These are phyloP conservation scores for Irpex lacteus DNA, from an alignment of 1,284 basidiomycete species.

Conservation along the genomic window DNA sequence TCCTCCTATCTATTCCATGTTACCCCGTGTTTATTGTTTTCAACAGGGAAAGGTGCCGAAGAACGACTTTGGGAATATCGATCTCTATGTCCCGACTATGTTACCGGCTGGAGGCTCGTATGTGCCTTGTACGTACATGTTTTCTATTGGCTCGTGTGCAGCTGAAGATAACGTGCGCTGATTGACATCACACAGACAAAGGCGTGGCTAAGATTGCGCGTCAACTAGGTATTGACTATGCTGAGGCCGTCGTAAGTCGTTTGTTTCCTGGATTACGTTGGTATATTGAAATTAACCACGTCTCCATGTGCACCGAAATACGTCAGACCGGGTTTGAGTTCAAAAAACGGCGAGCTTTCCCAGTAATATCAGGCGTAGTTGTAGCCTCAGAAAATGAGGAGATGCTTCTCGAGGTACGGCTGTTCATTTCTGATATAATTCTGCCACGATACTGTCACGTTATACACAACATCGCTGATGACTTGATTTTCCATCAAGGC, in stretches of 20 bases:
- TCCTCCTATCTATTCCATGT: background rate
- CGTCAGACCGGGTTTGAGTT: slow-evolving; percentile 91
- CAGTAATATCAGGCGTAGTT: slow-evolving; percentile 86
- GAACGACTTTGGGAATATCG: slow-evolving; percentile 97
- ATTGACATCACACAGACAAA: slow-evolving; percentile 56
- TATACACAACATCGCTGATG: background rate
- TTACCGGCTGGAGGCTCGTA: slow-evolving; percentile 86
- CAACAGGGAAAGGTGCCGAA: slow-evolving; percentile 86
- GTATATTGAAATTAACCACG: background rate
- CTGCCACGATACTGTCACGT: background rate
- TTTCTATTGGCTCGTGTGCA: background rate
- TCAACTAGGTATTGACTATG: slow-evolving; percentile 84
- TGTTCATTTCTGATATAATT: background rate
- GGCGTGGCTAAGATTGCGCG: slow-evolving; percentile 88
- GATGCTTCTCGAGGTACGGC: slow-evolving; percentile 70
- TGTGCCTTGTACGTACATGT: slow-evolving; percentile 73
- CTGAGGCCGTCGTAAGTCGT: slow-evolving; percentile 83
- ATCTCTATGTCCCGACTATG: slow-evolving; percentile 95
- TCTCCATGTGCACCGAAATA: slow-evolving; percentile 2
- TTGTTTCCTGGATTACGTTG: background rate
- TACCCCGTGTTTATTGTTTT: background rate
- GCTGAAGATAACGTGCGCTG: background rate
- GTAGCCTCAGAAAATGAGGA: slow-evolving; percentile 81
- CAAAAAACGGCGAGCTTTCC: slow-evolving; percentile 84
- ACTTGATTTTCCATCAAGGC: slow-evolving; percentile 46